A percentile compares a stretch with the other conserved stretches of the same genome.
Conservation (phyloP, 2,329 filamentous ascomycete genomes). For the Cercospora berteroae region DNA sequence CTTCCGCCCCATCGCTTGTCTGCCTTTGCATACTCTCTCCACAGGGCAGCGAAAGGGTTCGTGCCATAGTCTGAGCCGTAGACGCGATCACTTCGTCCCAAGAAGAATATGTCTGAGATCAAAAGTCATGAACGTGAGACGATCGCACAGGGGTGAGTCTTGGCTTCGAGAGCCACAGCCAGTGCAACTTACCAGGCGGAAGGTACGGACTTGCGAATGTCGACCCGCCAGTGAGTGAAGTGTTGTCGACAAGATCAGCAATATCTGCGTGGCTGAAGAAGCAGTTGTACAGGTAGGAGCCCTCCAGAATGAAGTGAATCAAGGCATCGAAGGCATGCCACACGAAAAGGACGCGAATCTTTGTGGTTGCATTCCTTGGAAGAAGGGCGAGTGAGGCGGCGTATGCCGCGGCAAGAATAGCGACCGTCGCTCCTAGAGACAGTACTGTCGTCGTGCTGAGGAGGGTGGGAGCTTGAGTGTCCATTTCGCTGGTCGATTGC, state of each 20-base stretch:
- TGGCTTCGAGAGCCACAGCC: not conserved
- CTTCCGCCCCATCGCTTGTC: conserved; percentile 60
- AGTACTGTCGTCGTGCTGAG: conserved; percentile 54
- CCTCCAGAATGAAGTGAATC: conserved; percentile 88
- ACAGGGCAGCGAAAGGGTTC: conserved; percentile 54
- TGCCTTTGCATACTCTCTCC: conserved; percentile 66
- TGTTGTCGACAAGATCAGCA: conserved; percentile 1
- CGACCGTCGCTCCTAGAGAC: conserved; percentile 55
- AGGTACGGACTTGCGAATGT: conserved; percentile 40
- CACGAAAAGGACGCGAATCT: conserved; percentile 76
- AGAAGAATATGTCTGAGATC: not conserved
- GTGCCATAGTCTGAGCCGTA: conserved; percentile 61
- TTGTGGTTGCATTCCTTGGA: conserved; percentile 51
- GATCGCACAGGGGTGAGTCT: not conserved
- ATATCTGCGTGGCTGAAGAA: conserved; percentile 67
- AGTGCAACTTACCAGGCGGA: conserved; percentile 36
- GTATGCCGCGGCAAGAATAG: conserved; percentile 56
- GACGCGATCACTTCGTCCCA: conserved; percentile 36
- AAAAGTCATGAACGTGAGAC: not conserved
- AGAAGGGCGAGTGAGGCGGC: conserved; percentile 50
- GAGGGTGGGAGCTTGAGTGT: conserved; percentile 19
- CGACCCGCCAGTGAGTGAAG: not conserved
- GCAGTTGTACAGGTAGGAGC: conserved; percentile 88
- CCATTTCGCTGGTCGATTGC: conserved; percentile 1
- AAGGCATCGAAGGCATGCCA: conserved; percentile 94